phyloP scores from a whole-genome alignment of 2,329 filamentous ascomycete genomes.

The Samsoniella hepiali region DNA sequence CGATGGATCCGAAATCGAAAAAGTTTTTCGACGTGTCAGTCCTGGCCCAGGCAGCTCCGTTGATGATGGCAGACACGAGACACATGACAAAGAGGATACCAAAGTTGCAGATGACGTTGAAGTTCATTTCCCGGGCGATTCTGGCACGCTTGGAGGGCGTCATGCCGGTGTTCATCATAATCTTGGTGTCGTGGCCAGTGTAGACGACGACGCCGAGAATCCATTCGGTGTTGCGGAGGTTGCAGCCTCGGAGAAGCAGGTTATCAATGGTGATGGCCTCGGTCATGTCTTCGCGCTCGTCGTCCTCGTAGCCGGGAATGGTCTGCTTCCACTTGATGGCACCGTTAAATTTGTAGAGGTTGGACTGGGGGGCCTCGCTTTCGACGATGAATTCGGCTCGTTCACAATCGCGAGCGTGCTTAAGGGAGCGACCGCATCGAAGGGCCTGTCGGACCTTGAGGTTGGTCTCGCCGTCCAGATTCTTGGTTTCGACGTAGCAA shows the following conservation, averaged over 20 bases:
- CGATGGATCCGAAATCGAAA: slow-evolving; percentile 85
- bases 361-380: slow-evolving; percentile 87
- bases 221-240: slow-evolving; percentile 94
- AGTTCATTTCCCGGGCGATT: slow-evolving; percentile 91
- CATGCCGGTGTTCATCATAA: slow-evolving; percentile 97
- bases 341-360: slow-evolving; percentile 92
- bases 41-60: slow-evolving; percentile 78
- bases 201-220: slow-evolving; percentile 88
- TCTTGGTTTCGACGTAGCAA: slow-evolving; percentile 98
- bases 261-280: slow-evolving; percentile 96
- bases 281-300: slow-evolving; percentile 71
- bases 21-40: slow-evolving; percentile 69
- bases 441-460: slow-evolving; percentile 91
- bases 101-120: slow-evolving; percentile 97
- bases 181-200: slow-evolving; percentile 95
- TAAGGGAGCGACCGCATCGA: slow-evolving; percentile 76
- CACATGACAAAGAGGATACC: slow-evolving; percentile 86
- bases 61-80: slow-evolving; percentile 76
- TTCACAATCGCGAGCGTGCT: slow-evolving; percentile 90
- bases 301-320: slow-evolving; percentile 59
- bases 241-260: slow-evolving; percentile 86
- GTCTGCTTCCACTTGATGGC: slow-evolving; percentile 82
- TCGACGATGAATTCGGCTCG: slow-evolving; percentile 82
- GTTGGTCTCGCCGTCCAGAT: slow-evolving; percentile 95
- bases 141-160: slow-evolving; percentile 91